phyloP scores from a whole-genome alignment of 192 early-diverging fungal genomes.

The Entophlyctis luteolus region DNA sequence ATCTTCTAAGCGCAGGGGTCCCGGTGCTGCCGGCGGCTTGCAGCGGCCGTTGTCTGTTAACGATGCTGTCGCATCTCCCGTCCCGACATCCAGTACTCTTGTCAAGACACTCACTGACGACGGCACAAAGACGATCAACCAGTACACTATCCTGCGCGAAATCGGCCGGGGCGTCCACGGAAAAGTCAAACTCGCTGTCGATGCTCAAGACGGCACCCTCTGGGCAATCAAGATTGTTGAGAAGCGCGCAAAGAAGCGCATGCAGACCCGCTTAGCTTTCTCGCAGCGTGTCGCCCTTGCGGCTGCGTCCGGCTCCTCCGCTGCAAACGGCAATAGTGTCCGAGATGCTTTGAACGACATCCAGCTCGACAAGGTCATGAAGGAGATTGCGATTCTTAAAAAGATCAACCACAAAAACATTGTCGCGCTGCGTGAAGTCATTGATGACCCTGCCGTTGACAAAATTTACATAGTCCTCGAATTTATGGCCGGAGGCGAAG shows the following conservation, averaged over 20 bases:
- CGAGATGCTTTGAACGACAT: slow-evolving; percentile 44
- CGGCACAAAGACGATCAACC: slow-evolving; percentile 93
- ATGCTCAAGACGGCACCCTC: slow-evolving; percentile 72
- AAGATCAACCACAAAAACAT: slow-evolving; percentile 91
- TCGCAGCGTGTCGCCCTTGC: slow-evolving; percentile 33
- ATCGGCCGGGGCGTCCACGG: slow-evolving; percentile 92
- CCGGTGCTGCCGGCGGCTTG: too few species aligned
- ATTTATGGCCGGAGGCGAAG: slow-evolving; percentile 89
- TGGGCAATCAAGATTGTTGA: slow-evolving; percentile 73
- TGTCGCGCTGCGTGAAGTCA: slow-evolving; percentile 84
- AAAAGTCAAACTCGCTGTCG: slow-evolving; percentile 87
- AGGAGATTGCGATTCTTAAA: slow-evolving; percentile 94
- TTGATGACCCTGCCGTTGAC: slow-evolving; percentile 84
- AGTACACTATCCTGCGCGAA: slow-evolving; percentile 86
- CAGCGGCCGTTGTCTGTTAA: too few species aligned
- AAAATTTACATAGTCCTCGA: slow-evolving; percentile 94
- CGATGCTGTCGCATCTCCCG: too few species aligned
- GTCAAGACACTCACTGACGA: slow-evolving; percentile 81
- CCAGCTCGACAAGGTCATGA: slow-evolving; percentile 78
- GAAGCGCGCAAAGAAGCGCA: slow-evolving; percentile 53
- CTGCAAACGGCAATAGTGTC: neutral
- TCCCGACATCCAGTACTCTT: slow-evolving; percentile 38
- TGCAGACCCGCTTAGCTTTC: slow-evolving; percentile 42
- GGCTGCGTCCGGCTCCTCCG: neutral
- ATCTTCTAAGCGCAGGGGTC: too few species aligned